A percentile compares a stretch with the other conserved stretches of the same genome.
Conservation (phyloP, 495 filamentous ascomycete genomes). For the Aspergillus funiculosus region DNA sequence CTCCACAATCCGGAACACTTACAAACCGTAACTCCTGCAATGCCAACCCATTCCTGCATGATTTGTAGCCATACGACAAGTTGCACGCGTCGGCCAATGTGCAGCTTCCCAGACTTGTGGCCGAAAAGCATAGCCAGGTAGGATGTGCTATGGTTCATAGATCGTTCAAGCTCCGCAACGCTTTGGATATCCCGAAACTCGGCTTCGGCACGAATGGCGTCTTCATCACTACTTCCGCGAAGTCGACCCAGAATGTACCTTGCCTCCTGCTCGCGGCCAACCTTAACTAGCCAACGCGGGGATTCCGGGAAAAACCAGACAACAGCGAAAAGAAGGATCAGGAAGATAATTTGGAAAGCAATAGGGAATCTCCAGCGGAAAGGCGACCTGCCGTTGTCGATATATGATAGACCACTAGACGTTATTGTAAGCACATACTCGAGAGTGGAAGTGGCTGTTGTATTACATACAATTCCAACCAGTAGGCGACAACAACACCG, state of each 20-base stretch:
- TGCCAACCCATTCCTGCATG: slow-evolving; percentile 69
- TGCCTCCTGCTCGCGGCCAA: slow-evolving; percentile 55
- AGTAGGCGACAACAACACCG: slow-evolving; percentile 67
- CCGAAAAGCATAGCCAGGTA: slow-evolving; percentile 62
- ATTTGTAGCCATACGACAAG: slow-evolving; percentile 69
- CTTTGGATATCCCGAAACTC: slow-evolving; percentile 61
- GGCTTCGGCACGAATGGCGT: slow-evolving; percentile 47
- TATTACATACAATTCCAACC: slow-evolving; percentile 58
- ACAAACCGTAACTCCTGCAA: slow-evolving; percentile 65
- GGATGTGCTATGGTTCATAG: slow-evolving; percentile 44
- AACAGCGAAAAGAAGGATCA: slow-evolving; percentile 42
- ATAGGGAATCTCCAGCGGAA: slow-evolving; percentile 66
- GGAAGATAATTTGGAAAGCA: slow-evolving; percentile 63
- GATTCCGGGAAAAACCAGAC: slow-evolving; percentile 64
- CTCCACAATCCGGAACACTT: slow-evolving; percentile 14
- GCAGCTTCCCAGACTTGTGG: slow-evolving; percentile 54
- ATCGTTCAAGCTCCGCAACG: slow-evolving; percentile 52
- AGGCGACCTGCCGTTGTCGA: slow-evolving; percentile 49
- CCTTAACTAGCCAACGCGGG: slow-evolving; percentile 60
- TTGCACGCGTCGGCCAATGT: slow-evolving; percentile 61
- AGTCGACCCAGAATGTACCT: slow-evolving; percentile 57
- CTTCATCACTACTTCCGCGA: slow-evolving; percentile 53
- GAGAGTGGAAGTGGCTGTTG: background rate
- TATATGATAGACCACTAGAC: slow-evolving; percentile 48
- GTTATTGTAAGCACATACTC: slow-evolving; percentile 10